Evolutionary conservation across 768 basidiomycete species (phyloP).

Genomic region (Trametes villosa): DNA sequence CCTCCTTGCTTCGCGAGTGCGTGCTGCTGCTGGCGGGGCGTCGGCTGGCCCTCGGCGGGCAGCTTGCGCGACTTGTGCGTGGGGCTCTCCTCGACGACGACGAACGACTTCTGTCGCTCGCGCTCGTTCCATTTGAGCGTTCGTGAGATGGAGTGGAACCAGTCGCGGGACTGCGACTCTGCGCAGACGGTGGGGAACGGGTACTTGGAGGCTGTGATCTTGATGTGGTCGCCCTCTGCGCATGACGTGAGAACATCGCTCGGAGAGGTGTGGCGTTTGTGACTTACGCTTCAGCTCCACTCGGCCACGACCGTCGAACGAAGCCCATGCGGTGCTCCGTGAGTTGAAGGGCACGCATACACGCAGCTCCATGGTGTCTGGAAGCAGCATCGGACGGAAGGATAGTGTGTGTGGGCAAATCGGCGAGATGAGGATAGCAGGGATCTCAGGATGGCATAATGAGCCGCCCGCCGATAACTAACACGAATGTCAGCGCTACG

Average conservation of each 20-base stretch:
- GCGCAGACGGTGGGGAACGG: slow-evolving; percentile 99
- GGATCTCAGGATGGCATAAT: slow-evolving; percentile 96
- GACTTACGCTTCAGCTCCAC: slow-evolving; percentile 92
- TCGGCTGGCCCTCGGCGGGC: slow-evolving; percentile 16
- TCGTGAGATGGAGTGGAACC: slow-evolving; percentile 97
- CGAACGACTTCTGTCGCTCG: slow-evolving; percentile 97
- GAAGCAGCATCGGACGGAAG: slow-evolving; percentile 97
- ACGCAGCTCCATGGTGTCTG: slow-evolving; percentile 97
- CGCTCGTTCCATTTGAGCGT: slow-evolving; percentile 99
- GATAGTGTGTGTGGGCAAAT: slow-evolving; percentile 98
- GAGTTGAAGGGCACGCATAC: slow-evolving; percentile 99
- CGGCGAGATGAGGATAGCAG: slow-evolving; percentile 93
- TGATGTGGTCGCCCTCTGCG: slow-evolving; percentile 98
- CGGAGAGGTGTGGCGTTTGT: neutral
- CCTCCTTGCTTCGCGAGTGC: slow-evolving; percentile 41
- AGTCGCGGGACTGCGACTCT: slow-evolving; percentile 96
- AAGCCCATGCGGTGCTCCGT: slow-evolving; percentile 97
- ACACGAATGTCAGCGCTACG: slow-evolving; percentile 32
- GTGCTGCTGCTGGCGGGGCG: slow-evolving; percentile 6
- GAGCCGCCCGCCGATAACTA: slow-evolving; percentile 95
- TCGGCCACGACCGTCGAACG: slow-evolving; percentile 95
- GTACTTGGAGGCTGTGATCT: slow-evolving; percentile 94
- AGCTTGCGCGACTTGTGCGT: slow-evolving; percentile 23
- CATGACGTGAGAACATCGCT: neutral
- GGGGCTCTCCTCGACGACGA: slow-evolving; percentile 92